Evolutionary conservation across 2,329 filamentous ascomycete genomes (phyloP), one percentile per base, ranked within the genome.

Genomic region (Penicillium sp.): DNA sequence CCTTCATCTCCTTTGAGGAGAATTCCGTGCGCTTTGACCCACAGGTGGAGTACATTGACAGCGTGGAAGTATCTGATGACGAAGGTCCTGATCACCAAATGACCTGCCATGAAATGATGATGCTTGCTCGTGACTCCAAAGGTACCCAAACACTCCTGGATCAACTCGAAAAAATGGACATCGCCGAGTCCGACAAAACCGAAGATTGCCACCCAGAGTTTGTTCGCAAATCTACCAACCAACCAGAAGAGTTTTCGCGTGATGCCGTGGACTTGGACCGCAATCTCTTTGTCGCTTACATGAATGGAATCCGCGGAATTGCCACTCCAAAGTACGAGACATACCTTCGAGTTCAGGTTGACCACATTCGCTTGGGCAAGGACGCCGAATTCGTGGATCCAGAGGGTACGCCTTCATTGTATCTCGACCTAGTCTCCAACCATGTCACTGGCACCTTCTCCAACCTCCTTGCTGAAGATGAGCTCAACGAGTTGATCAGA

Each of bases 101-200:
- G 68, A 77, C 75, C 10, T 70, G 70, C 50, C 75, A 77, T 60
- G 75, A 77, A 60, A 68, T 75, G 62, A 76, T 76, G 68, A 65
- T 70, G 38, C 62, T 72, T 31, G 69, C 72, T 11, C 61, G 65
- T 44, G 62, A 67, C 48, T 69, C 68, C 11, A 62, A 65, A 34
- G 61, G 50, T 21, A 51, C 66, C 31, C 60, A 60, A 19, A 50
- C 55, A n/a, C 58, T 64, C 19, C 61, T 66, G 4, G 60, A 58
- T 31, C 59, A 65, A 46, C 50, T 55, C 38, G 64, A 64, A 44
- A 65, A 55, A 9, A 48, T 55, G 16, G 57, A 64, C 27, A 34
- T 59, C 11, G 60, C 65, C 5, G 53, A 63, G 11, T 27, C 38
- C 8, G 33, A 60, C 16, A 59, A 68, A 10, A 61, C 65, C 40